These are phyloP conservation scores for Hamigera avellanea DNA, from an alignment of 495 filamentous ascomycete genomes.

Conservation along the genomic window DNA sequence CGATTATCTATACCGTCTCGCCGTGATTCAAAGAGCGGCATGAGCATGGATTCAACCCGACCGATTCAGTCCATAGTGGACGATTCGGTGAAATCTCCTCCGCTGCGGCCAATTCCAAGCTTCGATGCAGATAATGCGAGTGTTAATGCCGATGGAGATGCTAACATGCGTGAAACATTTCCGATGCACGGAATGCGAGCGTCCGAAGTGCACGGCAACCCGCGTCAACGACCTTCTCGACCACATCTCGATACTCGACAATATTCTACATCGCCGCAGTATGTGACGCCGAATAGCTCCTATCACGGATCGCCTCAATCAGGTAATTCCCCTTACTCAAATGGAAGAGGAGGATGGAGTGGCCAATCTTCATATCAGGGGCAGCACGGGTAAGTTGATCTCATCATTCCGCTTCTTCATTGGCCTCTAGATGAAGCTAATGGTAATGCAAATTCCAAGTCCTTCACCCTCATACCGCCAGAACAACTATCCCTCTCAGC, in stretches of 20 bases:
- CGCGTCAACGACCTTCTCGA: constrained; percentile 18
- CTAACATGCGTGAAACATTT: constrained; percentile 18
- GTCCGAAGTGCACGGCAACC: constrained; percentile 18
- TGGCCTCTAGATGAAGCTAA: constrained; percentile 13
- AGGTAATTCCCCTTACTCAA: constrained; percentile 51
- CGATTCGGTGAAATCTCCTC: constrained; percentile 20
- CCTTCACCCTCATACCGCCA: constrained; percentile 42
- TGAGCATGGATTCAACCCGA: constrained; percentile 21
- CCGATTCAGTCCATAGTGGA: constrained; percentile 15
- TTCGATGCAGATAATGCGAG: constrained; percentile 20
- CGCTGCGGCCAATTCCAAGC: constrained; percentile 23
- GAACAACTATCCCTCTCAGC: constrained; percentile 33
- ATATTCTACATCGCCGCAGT: constrained; percentile 47
- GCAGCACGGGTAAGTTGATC: constrained; percentile 45
- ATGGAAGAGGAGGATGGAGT: constrained; percentile 43
- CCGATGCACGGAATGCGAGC: constrained; percentile 24
- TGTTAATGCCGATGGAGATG: constrained; percentile 12
- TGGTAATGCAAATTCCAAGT: constrained; percentile 8
- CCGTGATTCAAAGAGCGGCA: constrained; percentile 10
- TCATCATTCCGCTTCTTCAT: background rate
- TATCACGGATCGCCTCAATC: constrained; percentile 56
- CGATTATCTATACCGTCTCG: constrained; percentile 20
- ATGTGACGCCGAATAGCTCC: constrained; percentile 46
- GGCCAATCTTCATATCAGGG: constrained; percentile 44
- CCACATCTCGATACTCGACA: constrained; percentile 33